phyloP scores from a whole-genome alignment of 2,329 filamentous ascomycete genomes.

The Aspergillus neotritici region DNA sequence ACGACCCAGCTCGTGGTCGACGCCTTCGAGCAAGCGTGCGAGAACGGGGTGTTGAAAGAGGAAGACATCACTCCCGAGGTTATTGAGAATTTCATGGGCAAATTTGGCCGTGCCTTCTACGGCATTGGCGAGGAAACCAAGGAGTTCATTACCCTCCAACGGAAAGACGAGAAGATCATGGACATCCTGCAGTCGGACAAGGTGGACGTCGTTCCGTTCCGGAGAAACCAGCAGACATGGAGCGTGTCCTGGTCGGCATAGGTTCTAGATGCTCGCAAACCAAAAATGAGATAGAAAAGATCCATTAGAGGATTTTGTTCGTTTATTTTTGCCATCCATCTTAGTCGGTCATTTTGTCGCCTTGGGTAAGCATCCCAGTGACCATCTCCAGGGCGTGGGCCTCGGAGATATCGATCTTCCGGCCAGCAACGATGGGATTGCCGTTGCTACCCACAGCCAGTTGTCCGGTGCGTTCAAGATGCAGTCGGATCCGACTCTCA shows the following conservation, averaged over 20 bases:
- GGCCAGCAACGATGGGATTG: constrained; percentile 32
- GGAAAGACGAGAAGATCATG: constrained; percentile 50
- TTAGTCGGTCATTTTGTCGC: constrained; percentile 16
- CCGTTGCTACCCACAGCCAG: constrained; percentile 30
- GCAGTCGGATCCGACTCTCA: constrained; percentile 68
- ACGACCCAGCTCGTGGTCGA: constrained; percentile 54
- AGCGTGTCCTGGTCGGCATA: constrained; percentile 30
- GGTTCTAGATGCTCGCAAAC: constrained; percentile 7
- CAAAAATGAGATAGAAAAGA: constrained; percentile 1
- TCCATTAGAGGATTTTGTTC: neutral
- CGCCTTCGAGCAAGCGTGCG: constrained; percentile 52
- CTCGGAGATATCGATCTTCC: constrained; percentile 36
- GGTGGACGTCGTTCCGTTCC: constrained; percentile 61
- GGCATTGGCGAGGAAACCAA: constrained; percentile 44
- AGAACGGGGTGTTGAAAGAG: constrained; percentile 48
- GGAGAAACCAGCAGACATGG: constrained; percentile 53
- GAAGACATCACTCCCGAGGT: constrained; percentile 51
- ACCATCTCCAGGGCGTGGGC: constrained; percentile 39
- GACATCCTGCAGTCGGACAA: constrained; percentile 51
- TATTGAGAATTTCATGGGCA: constrained; percentile 54
- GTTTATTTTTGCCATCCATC: constrained; percentile 1
- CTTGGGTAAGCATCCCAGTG: constrained; percentile 32
- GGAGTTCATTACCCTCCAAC: constrained; percentile 53
- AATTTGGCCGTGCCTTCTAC: constrained; percentile 56
- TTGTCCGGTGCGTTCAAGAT: constrained; percentile 58